Evolutionary conservation across 495 filamentous ascomycete species (phyloP), one percentile per base, ranked within the genome.

Genomic region (Neurospora discreta): DNA sequence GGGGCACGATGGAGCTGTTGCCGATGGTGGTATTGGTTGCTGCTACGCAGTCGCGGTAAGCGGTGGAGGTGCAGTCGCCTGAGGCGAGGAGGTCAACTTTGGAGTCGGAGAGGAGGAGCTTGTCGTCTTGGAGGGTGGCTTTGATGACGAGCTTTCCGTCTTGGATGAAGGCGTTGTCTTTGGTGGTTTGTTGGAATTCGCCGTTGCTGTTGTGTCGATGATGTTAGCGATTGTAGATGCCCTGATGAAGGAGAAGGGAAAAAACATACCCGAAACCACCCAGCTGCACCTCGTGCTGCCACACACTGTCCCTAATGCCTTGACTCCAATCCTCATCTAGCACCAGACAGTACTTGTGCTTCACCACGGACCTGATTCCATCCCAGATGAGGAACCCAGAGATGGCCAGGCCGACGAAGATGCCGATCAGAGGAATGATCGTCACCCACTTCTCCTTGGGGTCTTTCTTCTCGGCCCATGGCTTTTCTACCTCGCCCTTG

Each of bases 381-480:
- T 92, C 87, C 83, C 89, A 94, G 15, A 94, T 83, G 60, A 94
- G 76, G 73, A 92, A 85, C 1, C 84, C 92, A 5, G 89, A 86
- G 60, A 93, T 84, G 5, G 74, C 87, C 60, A 94, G 74, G 30
- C 92, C 92, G 11, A 92, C 68, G 18, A 86, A 23, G 65, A 94
- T 83, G 26, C 92, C 91, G 33, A 92, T 78, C 60, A 93, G 75
- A 4, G 91, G 91, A 39, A 94, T 86, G 71, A 94, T 92, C 26
- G 89, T 93, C 5, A 92, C 89, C 92, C 92, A 94, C 83, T 93
- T 94, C 85, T 94, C 90, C 77, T 86, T 89, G 5, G 91, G 90
- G 77, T 94, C 91, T 69, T 84, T 87, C 74, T 88, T 87, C 23
- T 83, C 79, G 40, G 88, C 76, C 91, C 92, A 94, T 23, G 91